These are phyloP conservation scores for Wickerhamomyces pijperi DNA, from an alignment of 805 yeast species.

Conservation along the genomic window DNA sequence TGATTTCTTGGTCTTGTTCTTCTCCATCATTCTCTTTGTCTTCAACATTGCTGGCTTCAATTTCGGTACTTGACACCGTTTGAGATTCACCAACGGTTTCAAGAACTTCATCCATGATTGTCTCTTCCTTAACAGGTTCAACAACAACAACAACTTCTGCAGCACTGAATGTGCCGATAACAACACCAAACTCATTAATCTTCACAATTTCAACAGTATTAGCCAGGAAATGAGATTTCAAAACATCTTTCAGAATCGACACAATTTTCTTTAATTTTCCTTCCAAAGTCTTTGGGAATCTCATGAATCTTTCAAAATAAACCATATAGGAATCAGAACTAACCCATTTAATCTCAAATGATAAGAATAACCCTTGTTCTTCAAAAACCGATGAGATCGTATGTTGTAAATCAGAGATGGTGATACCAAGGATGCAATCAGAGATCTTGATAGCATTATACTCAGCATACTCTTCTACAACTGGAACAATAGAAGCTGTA, in stretches of 20 bases:
- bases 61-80: too few species aligned
- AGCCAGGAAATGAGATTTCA: slow-evolving; percentile 34
- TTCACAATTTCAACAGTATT: slow-evolving; percentile 36
- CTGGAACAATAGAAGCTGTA: background rate
- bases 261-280: slow-evolving; percentile 24
- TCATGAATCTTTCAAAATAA: slow-evolving; percentile 25
- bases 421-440: slow-evolving; percentile 43
- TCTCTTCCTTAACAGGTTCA: too few species aligned
- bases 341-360: slow-evolving; percentile 28
- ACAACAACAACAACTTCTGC: too few species aligned
- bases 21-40: background rate
- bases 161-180: background rate
- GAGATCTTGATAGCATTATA: slow-evolving; percentile 44
- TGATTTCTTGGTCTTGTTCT: slow-evolving; percentile 1
- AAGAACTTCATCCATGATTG: too few species aligned
- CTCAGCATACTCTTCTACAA: slow-evolving; percentile 14
- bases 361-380: slow-evolving; percentile 3
- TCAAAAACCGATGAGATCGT: slow-evolving; percentile 7
- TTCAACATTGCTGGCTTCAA: too few species aligned
- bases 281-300: slow-evolving; percentile 28
- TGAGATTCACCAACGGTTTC: too few species aligned
- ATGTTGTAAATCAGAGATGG: slow-evolving; percentile 21
- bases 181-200: slow-evolving; percentile 21
- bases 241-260: slow-evolving; percentile 18
- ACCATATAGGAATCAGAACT: slow-evolving; percentile 31